Conservation (phyloP, 345 rosid genomes). For the Euclidium syriacum region DNA sequence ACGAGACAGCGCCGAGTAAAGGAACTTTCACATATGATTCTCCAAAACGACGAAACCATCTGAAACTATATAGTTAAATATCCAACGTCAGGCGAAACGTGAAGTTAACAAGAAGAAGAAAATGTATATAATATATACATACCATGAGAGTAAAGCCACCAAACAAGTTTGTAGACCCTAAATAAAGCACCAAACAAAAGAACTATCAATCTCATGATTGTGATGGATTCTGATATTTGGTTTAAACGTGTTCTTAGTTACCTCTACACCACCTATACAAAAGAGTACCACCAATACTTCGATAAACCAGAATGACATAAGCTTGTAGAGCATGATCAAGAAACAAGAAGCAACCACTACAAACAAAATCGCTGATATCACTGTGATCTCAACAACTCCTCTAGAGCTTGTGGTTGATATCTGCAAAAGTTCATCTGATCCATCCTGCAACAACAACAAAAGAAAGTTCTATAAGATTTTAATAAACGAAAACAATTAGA, state of each 20-base stretch:
- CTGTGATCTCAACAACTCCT: slow-evolving; percentile 72
- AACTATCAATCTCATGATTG: slow-evolving; percentile 31
- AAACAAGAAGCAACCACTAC: slow-evolving; percentile 92
- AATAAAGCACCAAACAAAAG: slow-evolving; percentile 35
- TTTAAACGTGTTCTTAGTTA: slow-evolving; percentile 34
- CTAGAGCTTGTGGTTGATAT: slow-evolving; percentile 45
- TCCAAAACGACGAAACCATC: slow-evolving; percentile 75
- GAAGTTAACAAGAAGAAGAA: not conserved
- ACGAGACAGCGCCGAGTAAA: slow-evolving; percentile 75
- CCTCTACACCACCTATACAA: slow-evolving; percentile 98
- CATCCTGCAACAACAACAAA: slow-evolving; percentile 93
- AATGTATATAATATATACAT: no score
- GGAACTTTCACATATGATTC: slow-evolving; percentile 80
- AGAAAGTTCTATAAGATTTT: no score
- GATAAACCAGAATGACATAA: slow-evolving; percentile 91
- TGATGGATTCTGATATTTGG: no score
- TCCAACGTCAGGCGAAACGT: slow-evolving; percentile 32
- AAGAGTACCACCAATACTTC: slow-evolving; percentile 89
- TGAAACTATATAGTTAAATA: slow-evolving; percentile 71
- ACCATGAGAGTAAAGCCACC: slow-evolving; percentile 92
- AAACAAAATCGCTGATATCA: slow-evolving; percentile 68
- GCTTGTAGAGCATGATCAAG: slow-evolving; percentile 94
- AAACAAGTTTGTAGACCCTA: slow-evolving; percentile 96
- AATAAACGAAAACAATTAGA: not conserved
- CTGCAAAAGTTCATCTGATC: slow-evolving; percentile 48